A percentile compares a stretch with the other conserved stretches of the same genome.
These are phyloP conservation scores for Aphanoascus verrucosus DNA, from an alignment of 2,329 filamentous ascomycete genomes.

Conservation along the genomic window DNA sequence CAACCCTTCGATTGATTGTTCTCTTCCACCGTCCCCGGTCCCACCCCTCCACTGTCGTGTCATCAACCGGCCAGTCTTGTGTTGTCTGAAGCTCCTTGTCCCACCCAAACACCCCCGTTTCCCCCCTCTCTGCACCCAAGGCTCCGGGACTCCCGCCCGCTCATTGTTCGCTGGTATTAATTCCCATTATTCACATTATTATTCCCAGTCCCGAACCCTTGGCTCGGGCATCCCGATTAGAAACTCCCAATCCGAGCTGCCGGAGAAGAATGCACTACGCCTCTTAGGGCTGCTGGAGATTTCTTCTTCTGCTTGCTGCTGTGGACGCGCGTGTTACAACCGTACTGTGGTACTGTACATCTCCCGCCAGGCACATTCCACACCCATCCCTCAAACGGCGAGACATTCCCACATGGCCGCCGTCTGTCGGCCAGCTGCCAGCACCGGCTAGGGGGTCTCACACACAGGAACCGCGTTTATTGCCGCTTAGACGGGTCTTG, in stretches of 20 bases:
- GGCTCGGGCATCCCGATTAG: background rate
- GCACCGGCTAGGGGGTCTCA: no score
- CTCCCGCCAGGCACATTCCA: background rate
- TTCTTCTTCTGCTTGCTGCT: no score
- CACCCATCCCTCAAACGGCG: no score
- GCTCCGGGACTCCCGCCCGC: no score
- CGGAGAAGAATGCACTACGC: background rate
- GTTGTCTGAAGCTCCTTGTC: background rate
- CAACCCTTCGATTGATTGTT: background rate
- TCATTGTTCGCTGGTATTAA: no score
- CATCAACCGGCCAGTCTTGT: background rate
- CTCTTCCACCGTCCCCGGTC: background rate
- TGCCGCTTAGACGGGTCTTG: background rate
- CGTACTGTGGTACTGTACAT: no score
- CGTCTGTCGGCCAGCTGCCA: background rate
- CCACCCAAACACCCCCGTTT: background rate
- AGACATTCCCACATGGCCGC: slow-evolving; percentile 1
- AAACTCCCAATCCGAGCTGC: background rate
- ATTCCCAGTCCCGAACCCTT: background rate
- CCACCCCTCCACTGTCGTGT: background rate
- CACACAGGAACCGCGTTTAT: background rate
- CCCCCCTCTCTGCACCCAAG: no score
- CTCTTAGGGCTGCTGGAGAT: background rate
- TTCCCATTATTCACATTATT: background rate
- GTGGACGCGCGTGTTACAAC: background rate